Percentiles rank a stretch among this genome's conserved stretches.
Evolutionary conservation across 805 yeast genomes (phyloP).

Genomic region (Starmerella sp.): DNA sequence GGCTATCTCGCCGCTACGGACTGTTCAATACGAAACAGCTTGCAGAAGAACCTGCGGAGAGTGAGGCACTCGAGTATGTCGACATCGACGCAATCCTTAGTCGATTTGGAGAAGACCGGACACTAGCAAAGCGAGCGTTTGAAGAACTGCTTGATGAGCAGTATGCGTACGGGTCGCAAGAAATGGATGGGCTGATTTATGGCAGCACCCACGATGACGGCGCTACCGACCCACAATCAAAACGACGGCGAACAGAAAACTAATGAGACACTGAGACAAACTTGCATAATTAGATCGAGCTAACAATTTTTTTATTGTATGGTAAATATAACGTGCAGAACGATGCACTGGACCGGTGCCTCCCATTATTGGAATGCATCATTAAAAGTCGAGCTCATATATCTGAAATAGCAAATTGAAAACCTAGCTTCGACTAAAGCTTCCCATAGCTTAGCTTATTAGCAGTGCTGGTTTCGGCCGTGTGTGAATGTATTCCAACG

Average conservation of each 20-base stretch:
- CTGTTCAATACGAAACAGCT: background rate
- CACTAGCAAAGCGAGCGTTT: background rate
- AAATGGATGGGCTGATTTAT: slow-evolving; percentile 6
- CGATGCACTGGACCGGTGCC: too few relatives aligned
- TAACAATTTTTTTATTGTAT: too few relatives aligned
- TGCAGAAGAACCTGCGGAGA: background rate
- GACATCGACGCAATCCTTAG: background rate
- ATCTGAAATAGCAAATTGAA: too few relatives aligned
- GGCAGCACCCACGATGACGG: background rate
- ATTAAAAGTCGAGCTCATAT: too few relatives aligned
- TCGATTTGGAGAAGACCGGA: background rate
- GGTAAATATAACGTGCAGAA: too few relatives aligned
- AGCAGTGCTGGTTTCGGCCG: too few relatives aligned
- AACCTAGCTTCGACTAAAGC: too few relatives aligned
- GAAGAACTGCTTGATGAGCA: slow-evolving; percentile 4
- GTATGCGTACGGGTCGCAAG: slow-evolving; percentile 5
- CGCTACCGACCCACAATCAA: background rate
- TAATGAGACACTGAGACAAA: too few relatives aligned
- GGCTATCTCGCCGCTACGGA: slow-evolving; percentile 15
- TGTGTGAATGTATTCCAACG: too few relatives aligned
- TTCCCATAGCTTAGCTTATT: too few relatives aligned
- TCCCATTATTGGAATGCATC: too few relatives aligned
- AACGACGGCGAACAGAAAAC: background rate
- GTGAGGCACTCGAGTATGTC: slow-evolving; percentile 7
- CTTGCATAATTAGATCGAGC: too few relatives aligned